Base-by-base conservation (phyloP, 495 filamentous ascomycete species). In the Haplographium delicatum region DNA sequence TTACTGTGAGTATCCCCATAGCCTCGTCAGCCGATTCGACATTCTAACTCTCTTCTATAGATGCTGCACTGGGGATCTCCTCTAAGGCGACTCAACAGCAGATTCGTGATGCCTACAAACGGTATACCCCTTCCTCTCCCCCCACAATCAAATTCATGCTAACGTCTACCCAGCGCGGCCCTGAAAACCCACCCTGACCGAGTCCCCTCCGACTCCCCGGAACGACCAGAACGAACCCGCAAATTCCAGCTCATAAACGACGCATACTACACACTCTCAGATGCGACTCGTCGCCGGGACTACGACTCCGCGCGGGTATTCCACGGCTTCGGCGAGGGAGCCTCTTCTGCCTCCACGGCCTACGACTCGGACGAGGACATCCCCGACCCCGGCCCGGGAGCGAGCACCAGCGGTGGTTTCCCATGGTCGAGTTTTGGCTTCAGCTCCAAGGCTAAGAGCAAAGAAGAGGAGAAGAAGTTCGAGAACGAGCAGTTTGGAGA, bases 231-330 rank as follows among this genome's bases (percentile, higher is more conserved):
- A 2, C 84, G 91, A 54, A 98, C 93, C 5, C 82, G 84, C 57
- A 85, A 85, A 65, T 98, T 98, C 73, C 93, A 98, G 66, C 80
- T 88, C 51, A 86, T 98, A 60, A 98, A 96, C 72, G 93, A 97
- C 66, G 93, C 93, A 60, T 98, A 98, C 75, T 98, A 90, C 65
- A 94, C 90, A 19, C 85, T 98, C 33, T 90, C 85, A 0, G 90
- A 98, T 63, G 60, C 83, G 3, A 56, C 68, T 5, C 81, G 94
- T 1, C 84, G 93, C n/a, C 78, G 81, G 28, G 88, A 96, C 47
- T 98, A 97, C 70, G 91, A 98, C 63, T 73, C 80, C 37, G 78
- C 84, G 33, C 52, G 54, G 50, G 43, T 26, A 28, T 50, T 61
- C 18, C 75, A 71, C 42, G 65, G 66, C 33, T 75, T 71, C 51